Evolutionary conservation across 352 stramenopile species (phyloP).

Genomic region (Globisporangium radiosum): DNA sequence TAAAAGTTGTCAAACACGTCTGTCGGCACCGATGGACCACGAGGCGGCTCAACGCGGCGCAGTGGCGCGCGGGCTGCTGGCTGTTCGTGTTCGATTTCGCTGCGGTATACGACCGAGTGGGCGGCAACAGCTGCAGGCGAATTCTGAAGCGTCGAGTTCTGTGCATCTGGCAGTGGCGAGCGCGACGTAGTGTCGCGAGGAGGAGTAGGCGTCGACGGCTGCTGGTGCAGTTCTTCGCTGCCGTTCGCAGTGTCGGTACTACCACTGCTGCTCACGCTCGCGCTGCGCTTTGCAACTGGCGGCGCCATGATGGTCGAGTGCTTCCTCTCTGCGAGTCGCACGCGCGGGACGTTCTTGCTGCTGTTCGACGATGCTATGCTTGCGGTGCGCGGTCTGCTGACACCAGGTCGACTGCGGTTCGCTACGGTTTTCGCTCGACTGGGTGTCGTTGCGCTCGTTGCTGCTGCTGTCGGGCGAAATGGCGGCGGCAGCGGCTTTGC

Average conservation of each 20-base stretch:
- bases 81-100: too few species aligned
- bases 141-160: too few species aligned
- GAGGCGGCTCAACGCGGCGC: too few species aligned
- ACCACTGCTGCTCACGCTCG: constrained; percentile 2
- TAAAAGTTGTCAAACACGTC: too few species aligned
- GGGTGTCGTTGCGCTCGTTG: background rate
- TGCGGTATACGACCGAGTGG: too few species aligned
- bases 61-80: too few species aligned
- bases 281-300: background rate
- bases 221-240: background rate
- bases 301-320: background rate
- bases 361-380: constrained; percentile 2
- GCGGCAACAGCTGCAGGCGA: too few species aligned
- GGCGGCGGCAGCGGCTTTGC: constrained; percentile 2
- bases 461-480: constrained; percentile 4
- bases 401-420: too few species aligned
- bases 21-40: too few species aligned
- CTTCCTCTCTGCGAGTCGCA: background rate
- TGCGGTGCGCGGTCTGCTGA: constrained; percentile 2
- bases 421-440: too few species aligned
- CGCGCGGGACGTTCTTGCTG: constrained; percentile 4
- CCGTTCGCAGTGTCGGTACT: background rate
- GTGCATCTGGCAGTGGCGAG: background rate
- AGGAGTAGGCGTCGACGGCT: background rate
- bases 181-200: background rate